Conservation (phyloP, 352 stramenopile species). For the Peronosclerospora sorghi region DNA sequence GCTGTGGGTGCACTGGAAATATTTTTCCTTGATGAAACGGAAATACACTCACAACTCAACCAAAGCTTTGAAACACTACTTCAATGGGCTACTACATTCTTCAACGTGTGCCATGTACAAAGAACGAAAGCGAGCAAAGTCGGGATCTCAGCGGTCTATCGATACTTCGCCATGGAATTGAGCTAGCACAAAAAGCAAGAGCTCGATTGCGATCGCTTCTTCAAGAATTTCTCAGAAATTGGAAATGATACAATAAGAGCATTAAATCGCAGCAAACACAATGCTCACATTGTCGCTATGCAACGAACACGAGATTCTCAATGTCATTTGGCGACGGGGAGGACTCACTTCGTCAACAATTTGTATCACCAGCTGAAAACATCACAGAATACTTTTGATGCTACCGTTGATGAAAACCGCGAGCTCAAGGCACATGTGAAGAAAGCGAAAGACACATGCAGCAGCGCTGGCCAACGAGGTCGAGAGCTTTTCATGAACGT, state of each 20-base stretch:
- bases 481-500: conserved; percentile 14
- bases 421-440: conserved; percentile 34
- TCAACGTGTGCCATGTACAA: conserved; percentile 34
- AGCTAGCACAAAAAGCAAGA: conserved; percentile 15
- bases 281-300: conserved; percentile 7
- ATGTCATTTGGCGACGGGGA: conserved; percentile 32
- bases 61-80: conserved; percentile 73
- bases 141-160: conserved; percentile 36
- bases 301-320: conserved; percentile 11
- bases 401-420: conserved; percentile 23
- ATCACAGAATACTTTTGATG: conserved; percentile 8
- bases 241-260: conserved; percentile 9
- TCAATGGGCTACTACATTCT: conserved; percentile 44
- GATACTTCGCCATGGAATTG: conserved; percentile 23
- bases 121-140: conserved; percentile 37
- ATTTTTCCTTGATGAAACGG: conserved; percentile 48
- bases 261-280: conserved; percentile 15
- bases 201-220: conserved; percentile 14
- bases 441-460: conserved; percentile 23
- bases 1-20: conserved; percentile 72
- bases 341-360: conserved; percentile 6
- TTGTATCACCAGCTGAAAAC: conserved; percentile 12
- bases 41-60: conserved; percentile 60
- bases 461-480: conserved; percentile 34
- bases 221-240: conserved; percentile 10